Evolutionary conservation across 257 asterid genomes (phyloP), one percentile per base, ranked within the genome.

Genomic region (Verbascum thapsus): DNA sequence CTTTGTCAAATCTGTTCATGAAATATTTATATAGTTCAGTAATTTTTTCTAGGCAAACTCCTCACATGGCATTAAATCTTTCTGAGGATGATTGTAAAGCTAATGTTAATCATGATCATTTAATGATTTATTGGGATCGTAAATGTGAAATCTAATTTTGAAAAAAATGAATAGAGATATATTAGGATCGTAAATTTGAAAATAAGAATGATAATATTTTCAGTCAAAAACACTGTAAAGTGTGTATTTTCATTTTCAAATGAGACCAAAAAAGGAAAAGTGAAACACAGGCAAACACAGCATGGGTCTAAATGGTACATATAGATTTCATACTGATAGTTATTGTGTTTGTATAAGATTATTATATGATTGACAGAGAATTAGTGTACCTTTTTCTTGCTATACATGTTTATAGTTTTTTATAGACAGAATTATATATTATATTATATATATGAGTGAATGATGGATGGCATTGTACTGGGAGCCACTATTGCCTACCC

Each of bases 1-100:
- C 34, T 52, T 50, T 30, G 48, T 23, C 44, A 16, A 35, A 53
- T 49, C 4, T 10, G 11, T 3, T 6, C 56, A 32, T 43, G 18
- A 43, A 34, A 40, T 56, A 22, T 18, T 58, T 58, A 53, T 3
- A 8, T 19, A 40, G 64, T 39, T 40, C 57, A 13, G 40, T 8
- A 19, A 32, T 4, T 61, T 3, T 45, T 45, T 30, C 55, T 26
- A 26, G 54, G 35, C 39, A n/a, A n/a, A n/a, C n/a, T n/a, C n/a
- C n/a, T n/a, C n/a, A 22, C 54, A 40, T 26, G 41, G 62, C 63
- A 40, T 30, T 26, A 1, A 40, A 58, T 51, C 32, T 69, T 16
- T 2, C 53, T 47, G 61, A 10, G 44, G 7, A 11, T 50, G 18
- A 49, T 30, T 30, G 13, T 53, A 40, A 19, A 40, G 0, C 32